Percentiles rank a stretch among this genome's conserved stretches.
phyloP scores from a whole-genome alignment of 176 grass and related monocot genomes.

The Oryza meridionalis region DNA sequence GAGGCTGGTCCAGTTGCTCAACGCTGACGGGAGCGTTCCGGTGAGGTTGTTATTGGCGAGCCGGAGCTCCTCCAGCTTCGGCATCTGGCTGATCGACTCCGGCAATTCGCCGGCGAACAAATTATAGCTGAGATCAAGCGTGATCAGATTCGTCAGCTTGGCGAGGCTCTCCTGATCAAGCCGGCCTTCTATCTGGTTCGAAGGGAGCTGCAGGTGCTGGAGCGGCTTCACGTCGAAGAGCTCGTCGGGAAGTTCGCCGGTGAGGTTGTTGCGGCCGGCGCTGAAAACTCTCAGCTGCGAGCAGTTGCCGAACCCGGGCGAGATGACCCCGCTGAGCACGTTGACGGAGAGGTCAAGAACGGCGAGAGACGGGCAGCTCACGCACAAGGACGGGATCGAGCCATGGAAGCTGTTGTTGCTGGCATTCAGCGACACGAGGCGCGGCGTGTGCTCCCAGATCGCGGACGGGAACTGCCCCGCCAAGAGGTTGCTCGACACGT shows the following conservation, averaged over 20 bases:
- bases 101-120: constrained; percentile 39
- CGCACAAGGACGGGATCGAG: constrained; percentile 41
- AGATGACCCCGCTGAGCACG: constrained; percentile 22
- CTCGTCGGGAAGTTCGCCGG: constrained; percentile 47
- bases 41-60: constrained; percentile 37
- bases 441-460: constrained; percentile 35
- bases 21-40: constrained; percentile 39
- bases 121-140: constrained; percentile 35
- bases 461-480: constrained; percentile 40
- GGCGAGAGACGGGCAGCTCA: background rate
- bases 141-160: constrained; percentile 30
- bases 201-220: constrained; percentile 35
- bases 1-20: constrained; percentile 51
- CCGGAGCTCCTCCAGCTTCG: constrained; percentile 36
- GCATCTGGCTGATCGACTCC: constrained; percentile 42
- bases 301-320: constrained; percentile 39
- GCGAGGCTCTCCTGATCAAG: constrained; percentile 27
- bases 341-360: constrained; percentile 51
- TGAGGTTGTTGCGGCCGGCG: constrained; percentile 45
- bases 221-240: constrained; percentile 52
- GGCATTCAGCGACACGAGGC: constrained; percentile 46
- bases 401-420: constrained; percentile 56
- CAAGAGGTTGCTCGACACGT: constrained; percentile 56
- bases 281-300: constrained; percentile 19
- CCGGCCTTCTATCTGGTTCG: constrained; percentile 27